phyloP scores from a whole-genome alignment of 352 stramenopile genomes.

The Phytophthora melonis region DNA sequence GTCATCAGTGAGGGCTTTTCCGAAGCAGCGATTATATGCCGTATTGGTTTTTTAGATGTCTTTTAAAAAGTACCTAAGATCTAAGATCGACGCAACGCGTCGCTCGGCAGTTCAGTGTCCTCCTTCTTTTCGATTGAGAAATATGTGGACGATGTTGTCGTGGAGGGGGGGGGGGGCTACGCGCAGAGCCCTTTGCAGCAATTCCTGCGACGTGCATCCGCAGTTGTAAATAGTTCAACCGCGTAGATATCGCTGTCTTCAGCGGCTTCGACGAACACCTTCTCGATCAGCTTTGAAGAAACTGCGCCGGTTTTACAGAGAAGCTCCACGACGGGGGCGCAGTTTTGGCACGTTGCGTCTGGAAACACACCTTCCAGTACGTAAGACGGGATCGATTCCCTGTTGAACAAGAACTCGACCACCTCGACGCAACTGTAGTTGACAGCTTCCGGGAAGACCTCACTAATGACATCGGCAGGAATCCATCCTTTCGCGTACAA shows the following conservation, averaged over 20 bases:
- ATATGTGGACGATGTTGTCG: not conserved
- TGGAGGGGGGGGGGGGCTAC: not conserved
- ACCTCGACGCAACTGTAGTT: not conserved
- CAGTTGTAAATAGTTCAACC: not conserved
- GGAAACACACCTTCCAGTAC: slow-evolving; percentile 1
- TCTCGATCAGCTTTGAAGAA: not conserved
- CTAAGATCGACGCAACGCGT: too few relatives aligned
- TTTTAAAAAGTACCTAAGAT: not conserved
- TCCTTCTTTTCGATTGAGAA: not conserved
- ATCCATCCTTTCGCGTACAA: slow-evolving; percentile 5
- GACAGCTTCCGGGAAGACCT: not conserved
- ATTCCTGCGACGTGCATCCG: not conserved
- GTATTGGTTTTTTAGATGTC: slow-evolving; percentile 1
- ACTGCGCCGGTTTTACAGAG: not conserved
- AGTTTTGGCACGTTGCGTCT: not conserved
- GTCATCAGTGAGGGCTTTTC: not conserved
- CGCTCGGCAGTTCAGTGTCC: not conserved
- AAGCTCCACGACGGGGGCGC: not conserved
- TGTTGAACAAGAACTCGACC: slow-evolving; percentile 4
- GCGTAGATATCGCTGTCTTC: not conserved
- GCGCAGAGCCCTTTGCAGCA: slow-evolving; percentile 3
- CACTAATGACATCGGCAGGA: not conserved
- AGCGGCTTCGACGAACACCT: not conserved
- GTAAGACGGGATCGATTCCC: not conserved
- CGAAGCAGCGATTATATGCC: not conserved